Percentiles rank a stretch among this genome's conserved stretches.
These are phyloP conservation scores for Pugionium cornutum DNA, from an alignment of 345 rosid species.

Conservation along the genomic window DNA sequence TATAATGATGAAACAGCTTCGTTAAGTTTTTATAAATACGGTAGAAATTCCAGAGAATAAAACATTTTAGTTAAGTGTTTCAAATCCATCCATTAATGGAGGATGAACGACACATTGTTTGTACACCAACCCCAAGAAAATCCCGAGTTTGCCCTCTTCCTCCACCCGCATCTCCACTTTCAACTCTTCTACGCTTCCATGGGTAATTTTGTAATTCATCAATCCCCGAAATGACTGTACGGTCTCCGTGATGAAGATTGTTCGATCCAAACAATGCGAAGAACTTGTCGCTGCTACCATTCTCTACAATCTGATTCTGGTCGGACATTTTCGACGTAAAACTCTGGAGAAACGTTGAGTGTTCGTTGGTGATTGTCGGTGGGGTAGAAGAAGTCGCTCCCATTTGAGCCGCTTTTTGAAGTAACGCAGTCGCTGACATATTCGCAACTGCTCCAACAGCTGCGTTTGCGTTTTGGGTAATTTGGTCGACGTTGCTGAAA, in stretches of 20 bases:
- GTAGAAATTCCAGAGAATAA: not conserved
- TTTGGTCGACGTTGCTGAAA: conserved; percentile 55
- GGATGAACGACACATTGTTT: conserved; percentile 54
- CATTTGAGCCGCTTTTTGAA: conserved; percentile 91
- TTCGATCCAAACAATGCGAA: conserved; percentile 46
- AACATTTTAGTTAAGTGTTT: conserved; percentile 12
- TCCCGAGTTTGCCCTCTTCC: conserved; percentile 87
- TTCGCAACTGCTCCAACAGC: conserved; percentile 8
- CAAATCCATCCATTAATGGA: conserved; percentile 60
- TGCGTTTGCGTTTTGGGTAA: conserved; percentile 35
- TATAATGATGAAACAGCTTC: no score
- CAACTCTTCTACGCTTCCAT: conserved; percentile 41
- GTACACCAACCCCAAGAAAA: conserved; percentile 85
- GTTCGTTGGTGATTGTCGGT: conserved; percentile 40
- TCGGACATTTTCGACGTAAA: conserved; percentile 39
- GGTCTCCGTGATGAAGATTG: conserved; percentile 36
- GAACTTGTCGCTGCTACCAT: conserved; percentile 52
- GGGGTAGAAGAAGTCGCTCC: conserved; percentile 55
- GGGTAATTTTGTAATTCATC: conserved; percentile 45
- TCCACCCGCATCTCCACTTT: conserved; percentile 28
- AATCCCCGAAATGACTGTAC: conserved; percentile 42
- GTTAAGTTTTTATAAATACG: not conserved
- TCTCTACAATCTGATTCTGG: conserved; percentile 38
- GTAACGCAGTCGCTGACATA: conserved; percentile 93
- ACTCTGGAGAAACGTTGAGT: conserved; percentile 51